Base-by-base conservation (phyloP, 2,329 filamentous ascomycete genomes). In the Mollisia scopiformis region DNA sequence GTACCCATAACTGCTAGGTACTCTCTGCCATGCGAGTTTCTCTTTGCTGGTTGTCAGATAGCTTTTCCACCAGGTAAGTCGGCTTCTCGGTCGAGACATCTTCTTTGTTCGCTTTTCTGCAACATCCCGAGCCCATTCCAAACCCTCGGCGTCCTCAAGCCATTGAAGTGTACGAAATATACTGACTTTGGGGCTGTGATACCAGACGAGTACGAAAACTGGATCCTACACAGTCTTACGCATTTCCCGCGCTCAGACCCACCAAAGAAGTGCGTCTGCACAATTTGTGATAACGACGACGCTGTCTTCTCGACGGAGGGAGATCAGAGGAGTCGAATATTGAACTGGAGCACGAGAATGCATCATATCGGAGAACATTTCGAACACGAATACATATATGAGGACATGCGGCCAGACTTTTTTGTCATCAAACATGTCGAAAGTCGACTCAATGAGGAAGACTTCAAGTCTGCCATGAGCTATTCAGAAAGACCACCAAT, bases 341-440 rank as follows among this genome's bases (percentile, higher is more conserved):
- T 11, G 23, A 71, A 62, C 50, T 72, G 68, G 68, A 27, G 19
- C 0, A 21, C 63, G 1, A 77, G 83, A 2, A 81, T 86, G 80
- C 31, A 68, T 3, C 84, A 87, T 63, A 81, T 85, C 54, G 75
- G 71, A 0, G 60, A 59, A 0, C 84, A 86, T 56, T 69, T 8
- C 41, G 71, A 1, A 74, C 72, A 62, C 0, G 57, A 66, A 5
- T 66, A 60, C 11, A 67, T 56, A 1, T 59, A 47, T 1, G 30
- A 63, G 0, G 27, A 75, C 3, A 74, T 74, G 55, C 71, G 76
- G 1, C 76, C 73, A 2, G 81, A 83, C 58, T 78, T 76, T 50
- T 64, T 61, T 28, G 68, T 82, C 30, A 62, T 82, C 19, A 62
- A 76, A 8, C 76, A 82, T 66, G n/a, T n/a, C 64, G 0, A 51